Base-by-base conservation (phyloP, 768 basidiomycete genomes). In the Lentinula sp. region DNA sequence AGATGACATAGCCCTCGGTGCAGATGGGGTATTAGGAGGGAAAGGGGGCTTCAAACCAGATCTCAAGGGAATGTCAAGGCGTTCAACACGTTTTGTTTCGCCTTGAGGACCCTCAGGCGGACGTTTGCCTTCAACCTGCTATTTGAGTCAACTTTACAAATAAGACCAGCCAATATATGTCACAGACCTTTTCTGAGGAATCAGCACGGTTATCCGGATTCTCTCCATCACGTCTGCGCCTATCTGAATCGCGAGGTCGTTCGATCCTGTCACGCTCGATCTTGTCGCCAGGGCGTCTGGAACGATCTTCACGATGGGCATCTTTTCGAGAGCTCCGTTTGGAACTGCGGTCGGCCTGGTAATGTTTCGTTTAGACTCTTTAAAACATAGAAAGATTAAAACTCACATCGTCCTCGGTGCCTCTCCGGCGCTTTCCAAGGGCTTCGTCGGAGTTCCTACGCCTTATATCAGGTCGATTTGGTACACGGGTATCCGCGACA, bases 261-360 rank as follows among this genome's bases (percentile, higher is more conserved):
- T 90, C 88, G 23, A 3, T 48, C 4, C 23, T 48, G 55, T 41
- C 23, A 61, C 85, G 82, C 32, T 78, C 71, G 50, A 91, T 89
- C 69, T 90, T 90, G 48, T 91, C 90, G 12, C 77, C 74, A 13
- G 77, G 77, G 57, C 90, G 83, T 32, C 90, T 37, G 3, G 43
- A 75, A 39, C 90, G 81, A 42, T 92, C 90, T 59, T 92, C 91
- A 53, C 90, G 84, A 67, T 90, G 88, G 35, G 82, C 73, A 2
- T 91, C 90, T 69, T 89, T 90, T 53, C 91, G 85, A 61, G 90
- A 87, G 61, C 84, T 83, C n/a, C 91, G 86, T 71, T 93, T 93
- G n/a, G 86, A 81, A 37, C 81, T 79, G 65, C 91, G 83, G 56
- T 93, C 91, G 62, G 84, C 73, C 89, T 91, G 69, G 52, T 43